Evolutionary conservation across 2,329 filamentous ascomycete genomes (phyloP), one percentile per base, ranked within the genome.

Genomic region (Trichoderma hamatum): DNA sequence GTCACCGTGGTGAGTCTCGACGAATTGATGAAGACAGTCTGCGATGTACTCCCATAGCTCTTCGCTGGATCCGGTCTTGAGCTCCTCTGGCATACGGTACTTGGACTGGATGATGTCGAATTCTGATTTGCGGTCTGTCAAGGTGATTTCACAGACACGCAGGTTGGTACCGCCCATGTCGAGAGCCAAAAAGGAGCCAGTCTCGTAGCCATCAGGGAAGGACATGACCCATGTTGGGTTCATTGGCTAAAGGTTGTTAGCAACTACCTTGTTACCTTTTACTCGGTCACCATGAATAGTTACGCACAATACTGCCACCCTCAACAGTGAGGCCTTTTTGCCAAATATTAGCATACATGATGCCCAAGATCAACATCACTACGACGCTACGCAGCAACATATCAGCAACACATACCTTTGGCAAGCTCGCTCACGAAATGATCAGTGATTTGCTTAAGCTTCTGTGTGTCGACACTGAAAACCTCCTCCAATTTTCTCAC

Each of bases 81-180:
- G 86, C 81, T 97, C 93, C 77, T 96, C 92, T 0, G 95, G 95
- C 87, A 98, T 94, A 72, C 91, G 90, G 82, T 97, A 97, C 82
- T 97, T 97, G 76, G 93, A 96, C 83, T 98, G 95, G 72, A 94
- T 93, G 76, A 97, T 96, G 79, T 96, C 93, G 81, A 96, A 97
- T 80, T 95, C 92, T 65, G 93, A 94, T 82, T 93, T 92, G 78
- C 93, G 88, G 68, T 97, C 91, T 28, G 93, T 93, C 76, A 98
- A 83, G 70, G 90, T 93, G 76, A 98, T 95, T 81, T 97, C 92
- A 81, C 95, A 97, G 73, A 98, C 94, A 78, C 95, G 92, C 71
- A 97, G 83, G 80, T 98, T 98, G 76, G 95, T 98, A 75, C 95
- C 95, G 69, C 95, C 95, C 92, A 98, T 96, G 78, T 98, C 95